Evolutionary conservation across 2,329 filamentous ascomycete species (phyloP).

Genomic region (Phoma sp.): DNA sequence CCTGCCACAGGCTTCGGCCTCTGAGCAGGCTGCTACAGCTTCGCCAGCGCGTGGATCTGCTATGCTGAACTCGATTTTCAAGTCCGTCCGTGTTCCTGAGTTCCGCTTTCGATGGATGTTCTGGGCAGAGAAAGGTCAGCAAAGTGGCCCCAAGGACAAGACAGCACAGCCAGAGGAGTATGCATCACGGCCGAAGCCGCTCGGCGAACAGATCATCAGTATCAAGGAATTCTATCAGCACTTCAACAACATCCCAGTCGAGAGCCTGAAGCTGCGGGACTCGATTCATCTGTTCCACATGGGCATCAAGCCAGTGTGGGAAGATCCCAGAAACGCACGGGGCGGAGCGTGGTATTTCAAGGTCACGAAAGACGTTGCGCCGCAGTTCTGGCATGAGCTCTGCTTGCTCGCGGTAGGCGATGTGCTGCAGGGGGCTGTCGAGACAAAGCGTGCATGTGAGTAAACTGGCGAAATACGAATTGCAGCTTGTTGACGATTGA

Average conservation of each 20-base stretch:
- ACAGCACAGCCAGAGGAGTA: constrained; percentile 43
- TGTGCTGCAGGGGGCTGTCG: constrained; percentile 74
- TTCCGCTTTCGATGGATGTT: constrained; percentile 60
- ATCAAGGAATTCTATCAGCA: constrained; percentile 58
- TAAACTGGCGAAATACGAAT: constrained; percentile 1
- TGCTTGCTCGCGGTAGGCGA: constrained; percentile 84
- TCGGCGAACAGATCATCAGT: constrained; percentile 52
- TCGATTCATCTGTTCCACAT: constrained; percentile 79
- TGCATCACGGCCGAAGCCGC: constrained; percentile 54
- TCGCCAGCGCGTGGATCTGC: constrained; percentile 79
- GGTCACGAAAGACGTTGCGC: constrained; percentile 74
- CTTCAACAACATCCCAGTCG: constrained; percentile 75
- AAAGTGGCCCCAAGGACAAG: constrained; percentile 33
- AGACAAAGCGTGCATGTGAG: constrained; percentile 64
- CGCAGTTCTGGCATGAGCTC: constrained; percentile 81
- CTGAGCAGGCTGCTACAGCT: constrained; percentile 64
- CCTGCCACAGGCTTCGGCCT: constrained; percentile 67
- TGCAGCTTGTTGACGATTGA: not conserved
- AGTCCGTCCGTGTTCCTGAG: constrained; percentile 56
- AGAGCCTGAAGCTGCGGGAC: constrained; percentile 71
- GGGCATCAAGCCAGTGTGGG: constrained; percentile 81
- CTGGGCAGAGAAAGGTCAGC: constrained; percentile 55
- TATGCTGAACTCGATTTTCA: constrained; percentile 62
- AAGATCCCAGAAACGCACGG: constrained; percentile 82
- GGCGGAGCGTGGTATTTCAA: constrained; percentile 94